Conservation (phyloP, 768 basidiomycete genomes). For the Pulveroboletus frians region DNA sequence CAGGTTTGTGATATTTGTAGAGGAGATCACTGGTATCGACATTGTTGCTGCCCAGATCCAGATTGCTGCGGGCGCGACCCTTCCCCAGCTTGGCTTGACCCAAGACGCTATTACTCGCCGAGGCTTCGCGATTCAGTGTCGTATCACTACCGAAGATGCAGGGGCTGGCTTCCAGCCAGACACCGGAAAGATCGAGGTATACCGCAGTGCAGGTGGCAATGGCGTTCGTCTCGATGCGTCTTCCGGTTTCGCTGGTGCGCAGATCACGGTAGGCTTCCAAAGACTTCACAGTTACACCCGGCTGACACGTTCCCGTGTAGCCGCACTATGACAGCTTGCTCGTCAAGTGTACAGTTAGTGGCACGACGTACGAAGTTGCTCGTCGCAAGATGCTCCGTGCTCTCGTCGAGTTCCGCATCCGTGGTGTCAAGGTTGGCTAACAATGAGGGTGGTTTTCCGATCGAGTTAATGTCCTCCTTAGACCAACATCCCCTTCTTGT, state of each 20-base stretch:
- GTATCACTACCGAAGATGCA: constrained; percentile 96
- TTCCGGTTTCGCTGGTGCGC: constrained; percentile 97
- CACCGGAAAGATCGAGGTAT: constrained; percentile 98
- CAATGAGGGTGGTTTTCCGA: not conserved
- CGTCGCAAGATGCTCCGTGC: constrained; percentile 99
- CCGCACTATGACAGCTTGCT: constrained; percentile 98
- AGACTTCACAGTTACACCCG: not conserved
- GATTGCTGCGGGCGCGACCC: constrained; percentile 96
- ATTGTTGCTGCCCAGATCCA: constrained; percentile 99
- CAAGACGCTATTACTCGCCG: constrained; percentile 95
- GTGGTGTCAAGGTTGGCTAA: constrained; percentile 80
- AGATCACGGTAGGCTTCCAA: constrained; percentile 76
- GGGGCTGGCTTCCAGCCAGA: constrained; percentile 93
- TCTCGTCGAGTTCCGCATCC: constrained; percentile 99
- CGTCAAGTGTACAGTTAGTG: constrained; percentile 93
- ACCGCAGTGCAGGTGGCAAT: constrained; percentile 97
- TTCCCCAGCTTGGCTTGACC: constrained; percentile 90
- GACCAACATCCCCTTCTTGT: constrained; percentile 99
- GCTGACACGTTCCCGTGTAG: constrained; percentile 34
- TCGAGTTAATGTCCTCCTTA: constrained; percentile 25
- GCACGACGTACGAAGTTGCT: constrained; percentile 97
- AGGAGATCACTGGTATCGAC: constrained; percentile 99
- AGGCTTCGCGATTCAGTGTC: constrained; percentile 97
- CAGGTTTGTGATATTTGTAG: constrained; percentile 37
- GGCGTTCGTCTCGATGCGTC: constrained; percentile 95